phyloP scores from a whole-genome alignment of 148 eudicot species.

The Heliosperma pusillum region DNA sequence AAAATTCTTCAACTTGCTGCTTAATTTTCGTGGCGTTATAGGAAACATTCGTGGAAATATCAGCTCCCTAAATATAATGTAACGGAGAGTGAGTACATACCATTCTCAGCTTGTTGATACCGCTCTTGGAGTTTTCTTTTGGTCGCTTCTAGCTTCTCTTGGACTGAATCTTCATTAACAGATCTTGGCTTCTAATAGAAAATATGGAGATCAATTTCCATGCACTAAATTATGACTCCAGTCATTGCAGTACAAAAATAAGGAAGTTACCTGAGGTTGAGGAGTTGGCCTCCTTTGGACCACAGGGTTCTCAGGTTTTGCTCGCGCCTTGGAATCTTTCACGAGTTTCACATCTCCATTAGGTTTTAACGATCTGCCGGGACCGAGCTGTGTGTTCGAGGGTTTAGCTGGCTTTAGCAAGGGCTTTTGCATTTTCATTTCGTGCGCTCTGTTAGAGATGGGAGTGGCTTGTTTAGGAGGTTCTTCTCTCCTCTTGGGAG shows the following conservation, averaged over 20 bases:
- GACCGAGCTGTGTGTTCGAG: slow-evolving; percentile 37
- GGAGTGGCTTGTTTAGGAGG: slow-evolving; percentile 30
- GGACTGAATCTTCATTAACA: slow-evolving; percentile 40
- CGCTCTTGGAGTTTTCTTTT: slow-evolving; percentile 95
- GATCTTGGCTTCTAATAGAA: slow-evolving; percentile 34
- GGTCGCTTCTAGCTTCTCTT: slow-evolving; percentile 60
- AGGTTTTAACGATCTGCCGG: slow-evolving; percentile 57
- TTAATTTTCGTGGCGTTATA: no score
- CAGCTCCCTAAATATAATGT: not conserved
- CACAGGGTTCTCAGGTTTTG: slow-evolving; percentile 34
- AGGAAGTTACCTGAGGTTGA: slow-evolving; percentile 43
- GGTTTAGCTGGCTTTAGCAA: slow-evolving; percentile 48
- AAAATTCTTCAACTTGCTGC: no score
- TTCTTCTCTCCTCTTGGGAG: slow-evolving; percentile 34
- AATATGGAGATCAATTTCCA: slow-evolving; percentile 11
- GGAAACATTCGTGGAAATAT: no score
- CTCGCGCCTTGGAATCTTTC: slow-evolving; percentile 40
- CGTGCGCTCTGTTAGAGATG: slow-evolving; percentile 37
- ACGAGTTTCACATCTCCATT: slow-evolving; percentile 28
- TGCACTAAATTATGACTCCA: not conserved
- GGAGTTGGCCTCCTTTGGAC: slow-evolving; percentile 54
- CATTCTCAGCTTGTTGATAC: slow-evolving; percentile 80
- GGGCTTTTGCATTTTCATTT: slow-evolving; percentile 38
- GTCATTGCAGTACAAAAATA: not conserved
- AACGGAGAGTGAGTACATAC: slow-evolving; percentile 29